A percentile compares a stretch with the other conserved stretches of the same genome.
These are phyloP conservation scores for Manihot esculenta DNA, from an alignment of 441 rosid genomes.

Conservation along the genomic window DNA sequence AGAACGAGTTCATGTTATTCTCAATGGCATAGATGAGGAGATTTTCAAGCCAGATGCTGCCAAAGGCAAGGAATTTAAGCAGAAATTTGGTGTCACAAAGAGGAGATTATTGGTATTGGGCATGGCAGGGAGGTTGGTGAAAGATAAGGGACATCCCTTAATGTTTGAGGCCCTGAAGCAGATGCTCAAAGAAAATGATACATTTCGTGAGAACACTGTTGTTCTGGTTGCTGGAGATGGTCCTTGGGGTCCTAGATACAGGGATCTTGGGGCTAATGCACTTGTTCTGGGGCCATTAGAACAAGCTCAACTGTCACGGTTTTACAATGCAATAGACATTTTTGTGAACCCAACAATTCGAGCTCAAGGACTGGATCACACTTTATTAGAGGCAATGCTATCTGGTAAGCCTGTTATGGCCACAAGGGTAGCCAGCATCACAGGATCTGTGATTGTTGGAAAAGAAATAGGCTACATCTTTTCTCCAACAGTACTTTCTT, in stretches of 20 bases:
- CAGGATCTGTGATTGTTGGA: conserved; percentile 63
- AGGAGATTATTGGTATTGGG: conserved; percentile 56
- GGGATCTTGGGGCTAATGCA: conserved; percentile 55
- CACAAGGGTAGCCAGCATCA: conserved; percentile 79
- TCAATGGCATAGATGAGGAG: conserved; percentile 76
- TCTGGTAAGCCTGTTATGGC: conserved; percentile 77
- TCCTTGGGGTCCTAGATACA: conserved; percentile 79
- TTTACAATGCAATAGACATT: conserved; percentile 77
- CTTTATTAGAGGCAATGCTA: conserved; percentile 77
- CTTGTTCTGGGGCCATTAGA: conserved; percentile 77
- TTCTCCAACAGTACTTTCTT: conserved; percentile 64
- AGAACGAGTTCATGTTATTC: conserved; percentile 77
- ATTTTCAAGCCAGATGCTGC: conserved; percentile 58
- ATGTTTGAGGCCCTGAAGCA: conserved; percentile 76
- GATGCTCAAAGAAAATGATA: conserved; percentile 47
- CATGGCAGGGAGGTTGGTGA: conserved; percentile 87
- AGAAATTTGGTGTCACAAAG: conserved; percentile 48
- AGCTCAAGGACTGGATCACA: conserved; percentile 88
- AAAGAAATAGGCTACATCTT: conserved; percentile 65
- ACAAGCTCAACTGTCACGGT: conserved; percentile 61
- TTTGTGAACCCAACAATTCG: conserved; percentile 82
- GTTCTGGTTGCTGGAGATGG: conserved; percentile 88
- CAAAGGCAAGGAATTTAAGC: conserved; percentile 45
- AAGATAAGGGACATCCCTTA: conserved; percentile 79
- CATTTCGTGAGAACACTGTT: conserved; percentile 40